Evolutionary conservation across 495 filamentous ascomycete genomes (phyloP), one percentile per base, ranked within the genome.

Genomic region (Xylaria palmicola): DNA sequence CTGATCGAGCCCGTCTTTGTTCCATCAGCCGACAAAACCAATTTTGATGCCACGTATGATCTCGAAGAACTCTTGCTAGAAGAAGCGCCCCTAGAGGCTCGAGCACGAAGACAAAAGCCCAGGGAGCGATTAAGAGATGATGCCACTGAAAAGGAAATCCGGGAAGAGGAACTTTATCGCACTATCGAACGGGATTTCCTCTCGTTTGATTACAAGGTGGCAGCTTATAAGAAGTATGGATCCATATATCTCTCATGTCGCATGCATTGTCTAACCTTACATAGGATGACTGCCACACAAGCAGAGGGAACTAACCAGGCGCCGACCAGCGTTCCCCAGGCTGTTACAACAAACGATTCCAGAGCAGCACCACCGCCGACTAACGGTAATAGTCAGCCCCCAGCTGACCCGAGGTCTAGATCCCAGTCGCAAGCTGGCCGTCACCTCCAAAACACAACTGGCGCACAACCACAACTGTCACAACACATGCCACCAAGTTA

Each of bases 31-130:
- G 94, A 98, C 51, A 98, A 98, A 82, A 97, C 95, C 6, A 98
- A 98, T 73, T 98, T 98, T 63, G 94, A 98, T 75, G 94, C 94
- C 4, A 98, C 94, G 1, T 98, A 98, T 70, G 94, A 98, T 75
- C 74, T 98, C 55, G 94, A 98, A 70, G 94, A 98, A 72, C 75
- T 98, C 27, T 75, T 98, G 22, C 75, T 98, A 48, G 95, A 98
- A 75, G 94, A 98, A 72, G 95, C 94, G 26, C 94, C 94, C 12
- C 77, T 98, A 5, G 94, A 98, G 74, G 94, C 95, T 32, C 80
- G 94, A 62, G 91, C 94, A 41, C 85, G 94, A 62, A 83, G 93
- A 65, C 94, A 98, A 73, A 96, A 97, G 72, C 94, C 94, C 0
- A 84, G 94, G 54, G 93, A 95, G 60, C 86, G 88, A 71, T 76